Conservation (phyloP, 148 eudicot species). For the Nepenthes gracilis region DNA sequence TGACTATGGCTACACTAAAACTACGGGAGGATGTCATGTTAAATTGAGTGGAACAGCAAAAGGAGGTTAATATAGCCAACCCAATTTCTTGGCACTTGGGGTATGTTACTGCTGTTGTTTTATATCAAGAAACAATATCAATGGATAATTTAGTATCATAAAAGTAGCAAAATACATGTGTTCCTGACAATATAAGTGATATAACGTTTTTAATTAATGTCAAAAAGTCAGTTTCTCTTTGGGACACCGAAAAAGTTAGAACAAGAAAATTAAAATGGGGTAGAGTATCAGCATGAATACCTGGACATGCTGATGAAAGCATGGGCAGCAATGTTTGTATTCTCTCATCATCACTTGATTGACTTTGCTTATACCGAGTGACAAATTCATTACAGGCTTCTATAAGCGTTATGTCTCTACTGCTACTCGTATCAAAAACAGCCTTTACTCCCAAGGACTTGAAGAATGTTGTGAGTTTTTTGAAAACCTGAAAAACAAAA, state of each 20-base stretch:
- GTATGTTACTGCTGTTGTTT: too few relatives aligned
- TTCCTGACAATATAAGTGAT: background rate
- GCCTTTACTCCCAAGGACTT: slow-evolving; percentile 93
- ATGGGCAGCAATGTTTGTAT: slow-evolving; percentile 53
- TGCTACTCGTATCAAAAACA: slow-evolving; percentile 85
- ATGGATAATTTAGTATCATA: too few relatives aligned
- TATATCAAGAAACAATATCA: too few relatives aligned
- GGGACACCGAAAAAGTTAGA: too few relatives aligned
- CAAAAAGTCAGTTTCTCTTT: background rate
- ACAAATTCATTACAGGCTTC: slow-evolving; percentile 92
- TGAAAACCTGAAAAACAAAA: slow-evolving; percentile 46
- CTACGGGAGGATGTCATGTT: too few relatives aligned
- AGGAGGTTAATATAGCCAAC: too few relatives aligned
- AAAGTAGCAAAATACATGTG: too few relatives aligned
- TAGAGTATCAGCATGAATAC: slow-evolving; percentile 18
- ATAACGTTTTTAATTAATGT: background rate
- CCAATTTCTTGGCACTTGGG: too few relatives aligned
- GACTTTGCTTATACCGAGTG: slow-evolving; percentile 53
- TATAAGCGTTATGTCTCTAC: slow-evolving; percentile 79
- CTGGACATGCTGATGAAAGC: slow-evolving; percentile 96
- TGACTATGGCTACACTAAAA: too few relatives aligned
- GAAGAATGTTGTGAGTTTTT: slow-evolving; percentile 80
- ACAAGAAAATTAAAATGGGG: background rate
- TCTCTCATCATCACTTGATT: slow-evolving; percentile 23
- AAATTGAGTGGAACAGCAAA: too few relatives aligned